Evolutionary conservation across 345 rosid species (phyloP).

Genomic region (Citrus reticulata): DNA sequence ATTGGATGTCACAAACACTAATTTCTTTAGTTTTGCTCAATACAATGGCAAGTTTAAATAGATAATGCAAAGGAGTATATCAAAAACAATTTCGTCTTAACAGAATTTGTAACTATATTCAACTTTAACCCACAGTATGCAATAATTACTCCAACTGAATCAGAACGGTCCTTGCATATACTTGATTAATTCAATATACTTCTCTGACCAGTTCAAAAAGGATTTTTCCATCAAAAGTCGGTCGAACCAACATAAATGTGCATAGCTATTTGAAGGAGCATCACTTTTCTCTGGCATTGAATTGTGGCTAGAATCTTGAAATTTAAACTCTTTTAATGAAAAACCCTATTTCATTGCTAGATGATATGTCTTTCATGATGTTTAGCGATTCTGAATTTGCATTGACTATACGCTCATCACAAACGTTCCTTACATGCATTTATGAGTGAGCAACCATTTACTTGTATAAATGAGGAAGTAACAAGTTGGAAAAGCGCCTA

Average conservation of each 20-base stretch:
- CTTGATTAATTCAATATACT: background rate
- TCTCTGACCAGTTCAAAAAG: background rate
- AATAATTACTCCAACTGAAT: background rate
- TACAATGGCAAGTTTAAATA: background rate
- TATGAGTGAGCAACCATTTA: background rate
- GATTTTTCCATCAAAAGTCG: background rate
- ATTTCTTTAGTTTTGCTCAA: background rate
- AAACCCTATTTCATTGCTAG: background rate
- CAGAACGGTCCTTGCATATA: background rate
- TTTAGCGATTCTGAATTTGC: background rate
- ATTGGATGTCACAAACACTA: background rate
- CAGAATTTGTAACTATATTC: background rate
- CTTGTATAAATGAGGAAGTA: slow-evolving; percentile 1
- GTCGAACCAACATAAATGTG: background rate
- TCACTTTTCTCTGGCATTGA: background rate
- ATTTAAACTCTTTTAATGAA: background rate
- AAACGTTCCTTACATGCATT: background rate
- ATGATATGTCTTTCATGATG: background rate
- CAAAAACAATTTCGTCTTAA: background rate
- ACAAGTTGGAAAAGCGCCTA: background rate
- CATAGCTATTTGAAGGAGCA: background rate
- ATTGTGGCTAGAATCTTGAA: background rate
- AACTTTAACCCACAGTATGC: background rate
- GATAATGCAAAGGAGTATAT: background rate
- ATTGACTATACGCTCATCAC: background rate